Evolutionary conservation across 495 filamentous ascomycete genomes (phyloP).

Genomic region (Tirmania nivea): DNA sequence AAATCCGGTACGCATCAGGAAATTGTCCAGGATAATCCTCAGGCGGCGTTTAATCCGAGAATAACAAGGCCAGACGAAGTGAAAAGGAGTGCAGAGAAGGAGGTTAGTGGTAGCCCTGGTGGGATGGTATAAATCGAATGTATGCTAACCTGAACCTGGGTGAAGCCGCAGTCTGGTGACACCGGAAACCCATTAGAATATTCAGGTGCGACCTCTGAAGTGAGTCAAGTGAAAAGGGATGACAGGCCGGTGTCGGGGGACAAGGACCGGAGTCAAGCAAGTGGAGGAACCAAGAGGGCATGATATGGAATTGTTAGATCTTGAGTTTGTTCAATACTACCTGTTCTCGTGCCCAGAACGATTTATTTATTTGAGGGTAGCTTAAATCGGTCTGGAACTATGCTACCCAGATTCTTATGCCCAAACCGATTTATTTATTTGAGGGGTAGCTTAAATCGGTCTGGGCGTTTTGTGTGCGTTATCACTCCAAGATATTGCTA

Average conservation of each 20-base stretch:
- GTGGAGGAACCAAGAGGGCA: slow-evolving; percentile 10
- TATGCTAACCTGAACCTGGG: too few species aligned
- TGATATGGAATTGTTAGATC: neutral
- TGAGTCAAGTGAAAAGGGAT: neutral
- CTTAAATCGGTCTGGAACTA: too few species aligned
- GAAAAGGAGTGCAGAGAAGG: neutral
- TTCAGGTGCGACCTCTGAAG: slow-evolving; percentile 7
- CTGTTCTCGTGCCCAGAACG: too few species aligned
- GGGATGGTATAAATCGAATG: too few species aligned
- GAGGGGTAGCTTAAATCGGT: too few species aligned
- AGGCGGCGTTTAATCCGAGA: neutral
- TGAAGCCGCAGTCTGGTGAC: too few species aligned
- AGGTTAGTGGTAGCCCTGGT: neutral
- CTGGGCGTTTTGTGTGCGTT: too few species aligned
- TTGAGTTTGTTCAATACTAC: too few species aligned
- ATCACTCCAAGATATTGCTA: too few species aligned
- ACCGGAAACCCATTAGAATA: slow-evolving; percentile 8
- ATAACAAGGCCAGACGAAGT: neutral
- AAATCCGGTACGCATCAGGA: neutral
- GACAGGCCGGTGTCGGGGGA: neutral
- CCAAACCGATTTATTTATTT: too few species aligned
- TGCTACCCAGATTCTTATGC: too few species aligned
- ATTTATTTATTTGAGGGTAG: too few species aligned
- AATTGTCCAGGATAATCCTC: neutral
- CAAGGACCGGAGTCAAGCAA: slow-evolving; percentile 3